These are phyloP conservation scores for Salix suchowensis DNA, from an alignment of 345 rosid species.

Conservation along the genomic window DNA sequence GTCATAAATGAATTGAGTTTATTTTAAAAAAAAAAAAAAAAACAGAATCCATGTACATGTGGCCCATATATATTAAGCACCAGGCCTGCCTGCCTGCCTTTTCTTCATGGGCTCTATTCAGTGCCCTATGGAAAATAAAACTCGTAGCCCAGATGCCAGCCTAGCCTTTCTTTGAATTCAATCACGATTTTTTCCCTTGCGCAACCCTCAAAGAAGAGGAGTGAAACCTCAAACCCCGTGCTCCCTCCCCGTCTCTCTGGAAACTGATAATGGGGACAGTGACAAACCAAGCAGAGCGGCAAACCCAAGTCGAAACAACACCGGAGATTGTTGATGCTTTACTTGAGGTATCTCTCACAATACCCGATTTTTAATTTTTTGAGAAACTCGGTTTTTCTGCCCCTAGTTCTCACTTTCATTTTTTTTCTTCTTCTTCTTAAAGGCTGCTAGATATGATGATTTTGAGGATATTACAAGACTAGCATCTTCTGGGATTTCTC, in stretches of 20 bases:
- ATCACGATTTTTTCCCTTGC: background rate
- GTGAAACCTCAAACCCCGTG: background rate
- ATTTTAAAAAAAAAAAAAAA: no score
- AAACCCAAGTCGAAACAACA: slow-evolving; percentile 10
- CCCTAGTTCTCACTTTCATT: background rate
- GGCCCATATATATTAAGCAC: no score
- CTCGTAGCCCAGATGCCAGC: background rate
- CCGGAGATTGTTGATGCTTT: slow-evolving; percentile 52
- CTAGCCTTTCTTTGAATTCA: background rate
- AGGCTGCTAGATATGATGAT: slow-evolving; percentile 92
- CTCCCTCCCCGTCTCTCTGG: background rate
- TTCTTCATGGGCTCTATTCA: background rate
- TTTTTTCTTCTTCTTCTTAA: slow-evolving; percentile 4
- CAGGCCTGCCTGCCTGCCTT: no score
- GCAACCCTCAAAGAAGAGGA: background rate
- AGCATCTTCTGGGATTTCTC: slow-evolving; percentile 59
- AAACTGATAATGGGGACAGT: slow-evolving; percentile 35
- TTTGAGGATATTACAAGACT: slow-evolving; percentile 60
- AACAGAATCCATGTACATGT: no score
- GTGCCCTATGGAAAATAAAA: background rate
- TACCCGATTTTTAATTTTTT: background rate
- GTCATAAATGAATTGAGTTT: no score
- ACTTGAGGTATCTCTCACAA: slow-evolving; percentile 41
- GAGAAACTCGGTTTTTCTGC: background rate
- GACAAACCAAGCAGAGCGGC: slow-evolving; percentile 19